Evolutionary conservation across 2,329 filamentous ascomycete genomes (phyloP).

Genomic region (Rugonectria rugulosa): DNA sequence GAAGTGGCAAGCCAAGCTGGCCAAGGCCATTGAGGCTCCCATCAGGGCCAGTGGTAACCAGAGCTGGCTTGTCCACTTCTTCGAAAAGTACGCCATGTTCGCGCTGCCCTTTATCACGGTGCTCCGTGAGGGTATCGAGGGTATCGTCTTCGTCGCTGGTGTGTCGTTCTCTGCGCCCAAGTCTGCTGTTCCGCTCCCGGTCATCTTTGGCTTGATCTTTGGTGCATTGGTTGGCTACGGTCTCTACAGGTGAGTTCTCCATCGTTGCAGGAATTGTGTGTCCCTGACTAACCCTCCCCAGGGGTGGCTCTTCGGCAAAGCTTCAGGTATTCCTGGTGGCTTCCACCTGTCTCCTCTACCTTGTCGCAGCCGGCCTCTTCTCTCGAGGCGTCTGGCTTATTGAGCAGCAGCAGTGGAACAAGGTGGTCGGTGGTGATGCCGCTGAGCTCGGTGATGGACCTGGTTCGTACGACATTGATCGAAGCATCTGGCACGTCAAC

Average conservation of each 20-base stretch:
- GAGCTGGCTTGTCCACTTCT: constrained; percentile 65
- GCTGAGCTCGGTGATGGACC: constrained; percentile 64
- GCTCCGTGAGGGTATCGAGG: constrained; percentile 84
- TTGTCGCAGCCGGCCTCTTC: constrained; percentile 84
- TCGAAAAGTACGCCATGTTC: constrained; percentile 88
- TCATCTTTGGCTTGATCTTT: constrained; percentile 73
- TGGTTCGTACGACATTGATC: constrained; percentile 80
- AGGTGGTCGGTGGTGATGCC: constrained; percentile 66
- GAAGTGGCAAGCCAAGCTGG: constrained; percentile 85
- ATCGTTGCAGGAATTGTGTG: not conserved
- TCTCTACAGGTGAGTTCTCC: constrained; percentile 72
- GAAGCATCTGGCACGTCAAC: constrained; percentile 85
- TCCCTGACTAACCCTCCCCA: constrained; percentile 26
- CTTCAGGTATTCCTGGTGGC: constrained; percentile 79
- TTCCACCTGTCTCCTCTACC: constrained; percentile 84
- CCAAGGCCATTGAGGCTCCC: constrained; percentile 68
- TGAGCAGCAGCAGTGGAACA: constrained; percentile 74
- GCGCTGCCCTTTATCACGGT: constrained; percentile 86
- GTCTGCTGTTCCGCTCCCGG: constrained; percentile 77
- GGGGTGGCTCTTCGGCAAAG: constrained; percentile 52
- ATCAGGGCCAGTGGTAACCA: constrained; percentile 53
- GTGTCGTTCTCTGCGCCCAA: constrained; percentile 81
- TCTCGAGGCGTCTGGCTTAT: constrained; percentile 80
- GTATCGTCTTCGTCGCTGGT: constrained; percentile 87
- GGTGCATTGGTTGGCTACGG: constrained; percentile 74